Conservation (phyloP, 108 stramenopile genomes). For the Fistulifera pelliculosa region DNA sequence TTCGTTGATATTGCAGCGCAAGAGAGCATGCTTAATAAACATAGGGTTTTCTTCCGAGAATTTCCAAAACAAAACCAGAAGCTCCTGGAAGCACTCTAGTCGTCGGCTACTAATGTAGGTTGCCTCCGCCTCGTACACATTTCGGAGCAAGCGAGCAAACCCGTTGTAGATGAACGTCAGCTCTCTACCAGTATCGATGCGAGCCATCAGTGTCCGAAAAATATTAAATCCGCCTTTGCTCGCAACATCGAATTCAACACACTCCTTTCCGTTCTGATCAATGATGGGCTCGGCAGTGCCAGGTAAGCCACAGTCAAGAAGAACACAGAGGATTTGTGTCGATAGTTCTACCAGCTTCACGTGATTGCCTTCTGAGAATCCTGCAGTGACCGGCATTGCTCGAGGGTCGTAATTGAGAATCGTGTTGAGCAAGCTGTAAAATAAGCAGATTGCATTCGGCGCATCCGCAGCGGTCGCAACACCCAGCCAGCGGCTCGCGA, state of each 20-base stretch:
- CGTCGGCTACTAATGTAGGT: conserved; percentile 61
- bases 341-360: conserved; percentile 74
- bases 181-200: conserved; percentile 61
- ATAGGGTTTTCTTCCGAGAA: conserved; percentile 89
- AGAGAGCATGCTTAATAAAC: conserved; percentile 85
- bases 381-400: conserved; percentile 38
- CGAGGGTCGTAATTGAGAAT: conserved; percentile 82
- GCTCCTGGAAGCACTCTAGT: conserved; percentile 89
- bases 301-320: conserved; percentile 83
- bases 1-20: conserved; percentile 67
- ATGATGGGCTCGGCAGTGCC: conserved; percentile 58
- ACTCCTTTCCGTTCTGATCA: conserved; percentile 52
- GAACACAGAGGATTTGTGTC: conserved; percentile 77
- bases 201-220: conserved; percentile 74
- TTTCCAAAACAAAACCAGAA: conserved; percentile 95
- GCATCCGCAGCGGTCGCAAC: conserved; percentile 84
- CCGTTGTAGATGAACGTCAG: conserved; percentile 79
- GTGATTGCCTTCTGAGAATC: conserved; percentile 51
- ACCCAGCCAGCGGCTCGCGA: conserved; percentile 76
- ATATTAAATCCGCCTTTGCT: conserved; percentile 81
- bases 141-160: conserved; percentile 78
- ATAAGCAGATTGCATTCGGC: conserved; percentile 88
- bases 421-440: conserved; percentile 88
- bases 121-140: conserved; percentile 68
- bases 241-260: conserved; percentile 50